These are phyloP conservation scores for Ogataea siamensis DNA, from an alignment of 805 yeast species.

Conservation along the genomic window DNA sequence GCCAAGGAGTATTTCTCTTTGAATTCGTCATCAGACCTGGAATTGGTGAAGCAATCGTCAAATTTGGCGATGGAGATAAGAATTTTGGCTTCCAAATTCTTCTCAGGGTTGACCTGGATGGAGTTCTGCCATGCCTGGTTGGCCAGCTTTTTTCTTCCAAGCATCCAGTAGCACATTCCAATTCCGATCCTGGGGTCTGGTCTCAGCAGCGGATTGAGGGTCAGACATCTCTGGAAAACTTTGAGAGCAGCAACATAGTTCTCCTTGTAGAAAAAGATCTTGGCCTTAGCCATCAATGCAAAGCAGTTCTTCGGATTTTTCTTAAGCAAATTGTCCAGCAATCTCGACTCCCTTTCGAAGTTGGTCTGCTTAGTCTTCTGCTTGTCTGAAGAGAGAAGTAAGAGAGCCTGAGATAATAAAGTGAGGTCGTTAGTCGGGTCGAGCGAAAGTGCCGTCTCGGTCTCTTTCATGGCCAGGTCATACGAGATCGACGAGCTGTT, in stretches of 20 bases:
- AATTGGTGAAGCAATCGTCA: constrained; percentile 56
- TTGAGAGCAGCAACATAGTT: constrained; percentile 73
- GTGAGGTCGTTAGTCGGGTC: constrained; percentile 47
- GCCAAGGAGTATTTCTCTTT: constrained; percentile 56
- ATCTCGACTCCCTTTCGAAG: constrained; percentile 67
- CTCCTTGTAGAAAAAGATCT: constrained; percentile 67
- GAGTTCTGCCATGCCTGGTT: constrained; percentile 79
- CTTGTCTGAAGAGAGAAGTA: constrained; percentile 62
- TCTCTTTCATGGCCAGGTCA: constrained; percentile 30
- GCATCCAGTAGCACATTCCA: constrained; percentile 90
- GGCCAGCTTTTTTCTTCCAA: constrained; percentile 78
- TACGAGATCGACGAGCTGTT: constrained; percentile 22
- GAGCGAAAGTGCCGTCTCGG: constrained; percentile 46
- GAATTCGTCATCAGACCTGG: constrained; percentile 62
- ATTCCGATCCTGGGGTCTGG: constrained; percentile 96
- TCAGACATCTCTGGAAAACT: constrained; percentile 78
- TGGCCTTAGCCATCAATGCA: constrained; percentile 84
- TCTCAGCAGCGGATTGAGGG: constrained; percentile 68
- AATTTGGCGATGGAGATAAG: constrained; percentile 67
- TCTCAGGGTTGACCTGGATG: constrained; percentile 56
- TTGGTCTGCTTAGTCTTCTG: constrained; percentile 55
- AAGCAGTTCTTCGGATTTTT: constrained; percentile 60
- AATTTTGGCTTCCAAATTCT: constrained; percentile 58
- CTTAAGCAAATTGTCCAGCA: constrained; percentile 60
- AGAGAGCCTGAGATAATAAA: constrained; percentile 66